Conservation (phyloP, 352 stramenopile species). For the Blastocystis sp. region DNA sequence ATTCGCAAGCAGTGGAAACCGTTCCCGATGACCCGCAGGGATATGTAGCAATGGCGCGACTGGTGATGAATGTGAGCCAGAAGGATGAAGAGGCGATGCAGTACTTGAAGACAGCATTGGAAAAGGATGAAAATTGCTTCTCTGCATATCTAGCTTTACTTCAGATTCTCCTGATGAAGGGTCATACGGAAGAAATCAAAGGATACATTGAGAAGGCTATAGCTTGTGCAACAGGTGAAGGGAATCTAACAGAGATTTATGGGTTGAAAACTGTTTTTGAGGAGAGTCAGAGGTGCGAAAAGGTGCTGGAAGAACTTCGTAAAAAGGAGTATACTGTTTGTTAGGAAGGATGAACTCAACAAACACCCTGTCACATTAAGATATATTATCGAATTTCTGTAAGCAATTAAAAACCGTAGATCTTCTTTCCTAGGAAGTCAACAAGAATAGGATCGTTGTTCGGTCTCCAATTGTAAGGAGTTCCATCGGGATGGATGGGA, state of each 20-base stretch:
- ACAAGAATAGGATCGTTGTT: constrained; percentile 58
- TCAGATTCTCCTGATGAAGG: neutral
- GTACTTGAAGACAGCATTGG: neutral
- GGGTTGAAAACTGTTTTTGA: constrained; percentile 17
- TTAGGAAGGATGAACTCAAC: neutral
- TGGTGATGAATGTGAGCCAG: neutral
- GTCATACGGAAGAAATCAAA: neutral
- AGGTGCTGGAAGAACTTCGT: neutral
- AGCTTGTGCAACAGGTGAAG: neutral
- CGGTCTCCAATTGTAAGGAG: constrained; percentile 62
- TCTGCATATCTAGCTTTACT: neutral
- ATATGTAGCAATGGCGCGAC: neutral
- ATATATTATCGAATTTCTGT: constrained; percentile 50
- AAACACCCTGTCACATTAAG: neutral
- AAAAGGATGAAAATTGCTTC: neutral
- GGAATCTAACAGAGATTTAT: neutral
- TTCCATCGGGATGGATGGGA: constrained; percentile 59
- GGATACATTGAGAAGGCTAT: constrained; percentile 1
- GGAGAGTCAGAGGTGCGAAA: constrained; percentile 7
- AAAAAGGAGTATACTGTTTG: constrained; percentile 1
- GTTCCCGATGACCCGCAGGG: neutral
- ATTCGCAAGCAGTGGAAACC: neutral
- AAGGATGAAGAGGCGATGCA: neutral
- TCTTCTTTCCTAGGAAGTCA: constrained; percentile 61
- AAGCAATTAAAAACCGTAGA: constrained; percentile 59